phyloP scores from a whole-genome alignment of 192 early-diverging fungal species.

The Coemansia sp. region DNA sequence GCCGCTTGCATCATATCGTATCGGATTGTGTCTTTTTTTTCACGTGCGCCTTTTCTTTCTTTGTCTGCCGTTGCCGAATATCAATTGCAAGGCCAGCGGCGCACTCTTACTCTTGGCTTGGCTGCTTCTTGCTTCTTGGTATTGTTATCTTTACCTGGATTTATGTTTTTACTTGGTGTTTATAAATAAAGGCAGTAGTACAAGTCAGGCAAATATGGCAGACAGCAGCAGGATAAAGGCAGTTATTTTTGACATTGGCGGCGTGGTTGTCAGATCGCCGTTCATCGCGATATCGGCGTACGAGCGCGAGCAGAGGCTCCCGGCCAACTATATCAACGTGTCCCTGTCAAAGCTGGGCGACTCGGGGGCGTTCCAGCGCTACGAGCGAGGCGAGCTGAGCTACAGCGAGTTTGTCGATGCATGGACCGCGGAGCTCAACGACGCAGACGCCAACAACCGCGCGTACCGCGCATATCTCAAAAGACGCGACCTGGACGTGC shows the following conservation, averaged over 20 bases:
- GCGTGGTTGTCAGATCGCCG: conserved; percentile 76
- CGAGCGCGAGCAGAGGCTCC: conserved; percentile 63
- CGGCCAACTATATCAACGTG: conserved; percentile 80
- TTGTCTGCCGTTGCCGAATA: too few relatives aligned
- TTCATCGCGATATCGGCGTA: conserved; percentile 71
- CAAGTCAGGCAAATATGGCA: too few relatives aligned
- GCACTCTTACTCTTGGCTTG: too few relatives aligned
- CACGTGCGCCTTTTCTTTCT: not conserved
- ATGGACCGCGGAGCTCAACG: conserved; percentile 47
- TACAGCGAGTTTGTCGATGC: conserved; percentile 25
- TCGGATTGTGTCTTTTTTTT: not conserved
- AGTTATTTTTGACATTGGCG: conserved; percentile 84
- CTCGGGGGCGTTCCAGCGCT: conserved; percentile 58
- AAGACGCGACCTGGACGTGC: conserved; percentile 25
- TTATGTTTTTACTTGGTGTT: too few relatives aligned
- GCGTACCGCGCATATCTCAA: conserved; percentile 37
- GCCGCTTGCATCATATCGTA: not conserved
- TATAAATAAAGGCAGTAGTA: too few relatives aligned
- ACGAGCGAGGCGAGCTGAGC: conserved; percentile 49
- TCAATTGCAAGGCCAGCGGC: too few relatives aligned
- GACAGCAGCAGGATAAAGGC: conserved; percentile 53
- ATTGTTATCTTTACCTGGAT: too few relatives aligned
- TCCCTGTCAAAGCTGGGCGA: conserved; percentile 58
- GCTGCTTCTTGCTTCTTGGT: not conserved
- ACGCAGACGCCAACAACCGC: conserved; percentile 31